Percentiles rank a stretch among this genome's conserved stretches.
Conservation (phyloP, 2,329 filamentous ascomycete genomes). For the Aspergillus texensis region DNA sequence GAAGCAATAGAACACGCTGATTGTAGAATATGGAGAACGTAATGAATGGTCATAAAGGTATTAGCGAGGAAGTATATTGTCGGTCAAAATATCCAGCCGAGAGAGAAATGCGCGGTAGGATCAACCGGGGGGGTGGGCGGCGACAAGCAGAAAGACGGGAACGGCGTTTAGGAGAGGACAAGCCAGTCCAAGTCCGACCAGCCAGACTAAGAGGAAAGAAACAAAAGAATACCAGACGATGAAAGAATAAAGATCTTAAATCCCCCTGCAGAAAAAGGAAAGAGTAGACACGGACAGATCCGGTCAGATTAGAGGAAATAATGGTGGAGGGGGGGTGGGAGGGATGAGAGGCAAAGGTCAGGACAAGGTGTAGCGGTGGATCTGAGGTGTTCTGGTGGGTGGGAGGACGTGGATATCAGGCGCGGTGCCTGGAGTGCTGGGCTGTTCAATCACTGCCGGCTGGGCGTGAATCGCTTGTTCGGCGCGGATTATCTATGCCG, state of each 20-base stretch:
- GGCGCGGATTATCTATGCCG: constrained; percentile 37
- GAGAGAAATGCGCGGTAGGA: constrained; percentile 24
- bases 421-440: constrained; percentile 29
- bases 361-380: constrained; percentile 30
- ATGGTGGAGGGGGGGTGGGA: constrained; percentile 8
- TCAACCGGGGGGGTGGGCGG: constrained; percentile 19
- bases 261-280: constrained; percentile 18
- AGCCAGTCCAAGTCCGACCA: constrained; percentile 13
- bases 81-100: constrained; percentile 16
- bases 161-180: constrained; percentile 21
- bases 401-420: constrained; percentile 28
- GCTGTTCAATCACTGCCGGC: constrained; percentile 22
- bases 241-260: constrained; percentile 6
- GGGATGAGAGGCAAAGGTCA: constrained; percentile 19
- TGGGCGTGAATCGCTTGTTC: constrained; percentile 43
- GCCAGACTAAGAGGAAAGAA: constrained; percentile 6
- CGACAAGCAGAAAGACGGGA: constrained; percentile 25
- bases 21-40: background rate
- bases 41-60: constrained; percentile 9
- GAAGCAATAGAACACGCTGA: constrained; percentile 4
- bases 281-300: constrained; percentile 19
- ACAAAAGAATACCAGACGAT: constrained; percentile 7
- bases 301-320: constrained; percentile 14
- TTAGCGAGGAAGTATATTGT: constrained; percentile 15
- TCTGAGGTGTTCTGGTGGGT: constrained; percentile 29